phyloP scores from a whole-genome alignment of 257 asterid species.

The Fraxinus pennsylvanica region DNA sequence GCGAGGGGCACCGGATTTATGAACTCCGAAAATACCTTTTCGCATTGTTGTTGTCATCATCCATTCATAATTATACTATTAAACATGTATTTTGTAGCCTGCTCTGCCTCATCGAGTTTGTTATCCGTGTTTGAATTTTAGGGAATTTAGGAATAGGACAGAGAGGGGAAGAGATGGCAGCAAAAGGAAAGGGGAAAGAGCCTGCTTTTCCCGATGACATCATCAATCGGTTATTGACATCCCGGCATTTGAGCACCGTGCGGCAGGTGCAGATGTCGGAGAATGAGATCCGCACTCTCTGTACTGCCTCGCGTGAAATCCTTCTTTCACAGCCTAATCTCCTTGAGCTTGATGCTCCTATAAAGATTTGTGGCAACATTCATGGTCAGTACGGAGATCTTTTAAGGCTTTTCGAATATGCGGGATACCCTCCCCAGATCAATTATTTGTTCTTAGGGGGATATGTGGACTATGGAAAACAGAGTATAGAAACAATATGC shows the following conservation, averaged over 20 bases:
- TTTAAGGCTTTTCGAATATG: background rate
- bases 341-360: constrained; percentile 91
- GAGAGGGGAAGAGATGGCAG: constrained; percentile 47
- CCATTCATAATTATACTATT: no score
- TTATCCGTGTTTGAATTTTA: background rate
- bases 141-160: constrained; percentile 4
- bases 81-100: no score
- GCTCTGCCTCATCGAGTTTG: background rate
- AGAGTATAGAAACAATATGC: background rate
- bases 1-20: no score
- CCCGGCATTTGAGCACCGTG: constrained; percentile 64
- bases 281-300: constrained; percentile 84
- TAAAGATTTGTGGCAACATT: constrained; percentile 78
- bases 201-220: constrained; percentile 75
- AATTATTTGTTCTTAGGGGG: background rate
- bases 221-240: constrained; percentile 74
- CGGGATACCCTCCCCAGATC: background rate
- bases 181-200: constrained; percentile 68
- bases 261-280: constrained; percentile 86
- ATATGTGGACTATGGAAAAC: background rate
- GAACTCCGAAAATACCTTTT: no score
- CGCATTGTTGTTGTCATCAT: no score
- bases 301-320: constrained; percentile 69
- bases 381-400: background rate
- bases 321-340: constrained; percentile 87